Evolutionary conservation across 441 rosid species (phyloP).

Genomic region (Euphorbia schlechtendalii): DNA sequence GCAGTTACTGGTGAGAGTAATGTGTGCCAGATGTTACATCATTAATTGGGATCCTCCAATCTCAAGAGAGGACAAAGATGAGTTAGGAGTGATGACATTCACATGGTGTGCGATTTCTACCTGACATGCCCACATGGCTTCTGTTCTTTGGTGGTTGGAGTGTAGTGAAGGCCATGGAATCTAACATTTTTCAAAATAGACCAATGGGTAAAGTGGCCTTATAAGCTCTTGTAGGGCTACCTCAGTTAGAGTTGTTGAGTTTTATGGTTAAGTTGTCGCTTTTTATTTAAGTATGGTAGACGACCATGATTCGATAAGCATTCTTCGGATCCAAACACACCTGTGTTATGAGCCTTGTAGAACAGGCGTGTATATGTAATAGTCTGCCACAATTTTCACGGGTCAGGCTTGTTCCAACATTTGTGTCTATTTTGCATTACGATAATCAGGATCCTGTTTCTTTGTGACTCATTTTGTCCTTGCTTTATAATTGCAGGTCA

Average conservation of each 20-base stretch:
- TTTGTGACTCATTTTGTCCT: not conserved
- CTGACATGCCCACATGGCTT: conserved; percentile 32
- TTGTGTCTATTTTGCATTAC: not conserved
- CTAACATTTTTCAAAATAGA: conserved; percentile 17
- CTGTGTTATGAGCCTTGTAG: not conserved
- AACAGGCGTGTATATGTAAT: too few relatives aligned
- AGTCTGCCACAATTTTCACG: too few relatives aligned
- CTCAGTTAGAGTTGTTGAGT: conserved; percentile 18
- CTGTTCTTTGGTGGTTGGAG: conserved; percentile 23
- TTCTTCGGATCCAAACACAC: not conserved
- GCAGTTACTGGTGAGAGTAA: too few relatives aligned
- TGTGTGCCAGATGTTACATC: not conserved
- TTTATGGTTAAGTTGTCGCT: not conserved
- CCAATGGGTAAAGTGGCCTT: conserved; percentile 13
- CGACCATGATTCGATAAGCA: not conserved
- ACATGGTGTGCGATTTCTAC: conserved; percentile 19
- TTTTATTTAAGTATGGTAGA: not conserved
- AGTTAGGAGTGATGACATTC: not conserved
- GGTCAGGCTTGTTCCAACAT: not conserved
- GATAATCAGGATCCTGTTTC: not conserved
- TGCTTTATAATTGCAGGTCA: conserved; percentile 60
- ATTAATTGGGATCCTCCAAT: conserved; percentile 11
- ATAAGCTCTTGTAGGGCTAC: conserved; percentile 18
- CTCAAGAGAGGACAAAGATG: conserved; percentile 23
- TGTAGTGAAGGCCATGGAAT: conserved; percentile 22